These are phyloP conservation scores for Clonostachys byssicola DNA, from an alignment of 2,329 filamentous ascomycete genomes.

Conservation along the genomic window DNA sequence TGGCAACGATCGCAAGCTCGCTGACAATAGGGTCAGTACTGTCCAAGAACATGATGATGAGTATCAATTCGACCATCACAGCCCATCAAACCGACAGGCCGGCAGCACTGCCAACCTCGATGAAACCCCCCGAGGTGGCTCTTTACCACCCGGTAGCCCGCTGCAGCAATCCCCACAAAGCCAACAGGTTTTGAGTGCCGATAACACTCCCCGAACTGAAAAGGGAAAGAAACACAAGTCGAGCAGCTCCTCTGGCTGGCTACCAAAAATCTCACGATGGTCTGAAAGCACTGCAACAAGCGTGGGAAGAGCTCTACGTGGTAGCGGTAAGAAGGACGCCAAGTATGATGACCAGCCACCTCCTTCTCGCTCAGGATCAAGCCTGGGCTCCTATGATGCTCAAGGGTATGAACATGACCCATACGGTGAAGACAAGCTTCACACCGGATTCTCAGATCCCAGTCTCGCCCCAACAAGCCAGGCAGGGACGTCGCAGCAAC, in stretches of 20 bases:
- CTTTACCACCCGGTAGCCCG: slow-evolving; percentile 52
- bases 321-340: slow-evolving; percentile 56
- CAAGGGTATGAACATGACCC: slow-evolving; percentile 48
- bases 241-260: slow-evolving; percentile 70
- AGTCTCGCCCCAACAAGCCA: slow-evolving; percentile 28
- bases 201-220: slow-evolving; percentile 71
- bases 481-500: slow-evolving; percentile 24
- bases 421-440: slow-evolving; percentile 58
- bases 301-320: slow-evolving; percentile 71
- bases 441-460: slow-evolving; percentile 50
- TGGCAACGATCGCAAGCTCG: slow-evolving; percentile 52
- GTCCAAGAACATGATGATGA: slow-evolving; percentile 83
- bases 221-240: slow-evolving; percentile 88
- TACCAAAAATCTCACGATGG: slow-evolving; percentile 95
- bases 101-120: slow-evolving; percentile 45
- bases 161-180: slow-evolving; percentile 45
- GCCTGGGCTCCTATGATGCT: slow-evolving; percentile 64
- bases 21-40: slow-evolving; percentile 83
- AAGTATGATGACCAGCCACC: slow-evolving; percentile 52
- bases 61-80: slow-evolving; percentile 47
- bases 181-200: slow-evolving; percentile 54
- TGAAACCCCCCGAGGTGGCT: slow-evolving; percentile 40
- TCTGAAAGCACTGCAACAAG: slow-evolving; percentile 94
- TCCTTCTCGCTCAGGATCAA: slow-evolving; percentile 75
- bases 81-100: slow-evolving; percentile 27